These are phyloP conservation scores for Candida caryicola DNA, from an alignment of 805 yeast genomes.

Conservation along the genomic window DNA sequence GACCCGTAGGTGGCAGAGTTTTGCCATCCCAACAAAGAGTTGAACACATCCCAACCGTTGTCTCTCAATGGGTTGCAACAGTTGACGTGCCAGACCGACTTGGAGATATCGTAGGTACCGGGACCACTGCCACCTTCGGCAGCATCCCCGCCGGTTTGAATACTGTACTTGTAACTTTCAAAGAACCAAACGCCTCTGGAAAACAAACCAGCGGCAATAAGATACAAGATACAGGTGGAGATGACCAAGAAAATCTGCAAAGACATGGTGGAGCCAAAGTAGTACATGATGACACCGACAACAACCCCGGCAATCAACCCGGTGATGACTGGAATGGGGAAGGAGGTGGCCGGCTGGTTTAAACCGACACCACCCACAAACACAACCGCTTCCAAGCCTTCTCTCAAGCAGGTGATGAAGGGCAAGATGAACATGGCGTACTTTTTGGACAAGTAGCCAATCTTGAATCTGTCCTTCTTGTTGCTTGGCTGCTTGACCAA, in stretches of 20 bases:
- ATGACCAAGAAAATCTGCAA: slow-evolving; percentile 23
- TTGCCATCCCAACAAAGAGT: slow-evolving; percentile 28
- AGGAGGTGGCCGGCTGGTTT: slow-evolving; percentile 23
- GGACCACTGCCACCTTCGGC: slow-evolving; percentile 26
- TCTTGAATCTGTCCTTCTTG: slow-evolving; percentile 28
- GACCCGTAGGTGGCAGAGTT: slow-evolving; percentile 27
- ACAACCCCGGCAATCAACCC: slow-evolving; percentile 22
- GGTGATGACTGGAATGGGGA: slow-evolving; percentile 23
- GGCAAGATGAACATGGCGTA: slow-evolving; percentile 90
- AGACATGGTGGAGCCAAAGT: slow-evolving; percentile 21
- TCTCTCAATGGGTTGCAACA: slow-evolving; percentile 26
- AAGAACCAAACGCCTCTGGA: slow-evolving; percentile 25
- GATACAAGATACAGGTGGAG: slow-evolving; percentile 25
- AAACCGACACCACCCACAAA: slow-evolving; percentile 96
- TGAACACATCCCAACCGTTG: slow-evolving; percentile 27
- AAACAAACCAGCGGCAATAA: slow-evolving; percentile 25
- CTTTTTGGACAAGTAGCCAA: slow-evolving; percentile 60
- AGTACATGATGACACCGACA: slow-evolving; percentile 21
- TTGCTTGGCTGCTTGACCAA: slow-evolving; percentile 13
- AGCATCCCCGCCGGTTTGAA: slow-evolving; percentile 24
- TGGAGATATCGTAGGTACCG: slow-evolving; percentile 23
- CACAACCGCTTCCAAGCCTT: slow-evolving; percentile 95
- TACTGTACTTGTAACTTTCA: slow-evolving; percentile 14
- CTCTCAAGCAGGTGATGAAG: slow-evolving; percentile 87
- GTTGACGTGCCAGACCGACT: slow-evolving; percentile 26